Percentiles rank a stretch among this genome's conserved stretches.
phyloP scores from a whole-genome alignment of 257 asterid species.

The Solanum peruvianum region DNA sequence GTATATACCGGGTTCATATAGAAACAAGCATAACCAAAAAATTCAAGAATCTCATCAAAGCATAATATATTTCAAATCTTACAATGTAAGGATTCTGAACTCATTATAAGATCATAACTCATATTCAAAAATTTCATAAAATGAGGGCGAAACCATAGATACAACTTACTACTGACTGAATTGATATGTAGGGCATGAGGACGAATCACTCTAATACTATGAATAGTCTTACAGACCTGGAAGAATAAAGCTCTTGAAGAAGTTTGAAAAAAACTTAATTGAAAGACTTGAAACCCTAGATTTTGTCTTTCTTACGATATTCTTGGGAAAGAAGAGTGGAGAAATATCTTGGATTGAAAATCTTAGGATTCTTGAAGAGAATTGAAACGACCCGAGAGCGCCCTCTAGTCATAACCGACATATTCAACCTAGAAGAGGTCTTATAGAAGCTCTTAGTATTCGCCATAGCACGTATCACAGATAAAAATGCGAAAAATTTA shows the following conservation, averaged over 20 bases:
- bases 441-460: too few species aligned
- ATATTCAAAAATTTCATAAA: too few species aligned
- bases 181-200: neutral
- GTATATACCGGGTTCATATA: neutral
- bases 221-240: neutral
- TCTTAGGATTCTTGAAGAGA: neutral
- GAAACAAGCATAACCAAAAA: neutral
- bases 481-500: too few species aligned
- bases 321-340: neutral
- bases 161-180: neutral
- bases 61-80: neutral
- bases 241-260: neutral
- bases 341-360: neutral
- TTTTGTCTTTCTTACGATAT: neutral
- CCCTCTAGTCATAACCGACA: too few species aligned
- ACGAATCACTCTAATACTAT: too few species aligned
- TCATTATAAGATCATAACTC: neutral
- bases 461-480: too few species aligned
- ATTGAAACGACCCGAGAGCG: too few species aligned
- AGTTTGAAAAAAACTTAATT: too few species aligned
- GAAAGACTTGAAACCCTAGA: neutral
- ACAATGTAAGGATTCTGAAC: neutral
- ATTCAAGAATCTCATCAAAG: neutral
- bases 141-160: neutral
- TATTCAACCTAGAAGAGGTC: too few species aligned